phyloP scores from a whole-genome alignment of 805 yeast species.

The Cyberlindnera nakhonratchasimensis region DNA sequence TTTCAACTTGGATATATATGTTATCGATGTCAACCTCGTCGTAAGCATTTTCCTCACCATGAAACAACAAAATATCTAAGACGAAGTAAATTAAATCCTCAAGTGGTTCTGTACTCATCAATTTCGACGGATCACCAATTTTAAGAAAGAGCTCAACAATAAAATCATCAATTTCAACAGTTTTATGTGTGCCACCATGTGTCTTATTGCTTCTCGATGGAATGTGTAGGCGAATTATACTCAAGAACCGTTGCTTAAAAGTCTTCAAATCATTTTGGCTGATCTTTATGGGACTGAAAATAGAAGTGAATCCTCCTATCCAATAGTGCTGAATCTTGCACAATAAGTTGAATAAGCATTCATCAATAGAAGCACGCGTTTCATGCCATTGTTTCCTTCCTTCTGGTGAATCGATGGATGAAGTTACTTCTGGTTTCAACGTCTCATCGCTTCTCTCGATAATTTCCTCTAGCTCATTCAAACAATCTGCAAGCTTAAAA shows the following conservation, averaged over 20 bases:
- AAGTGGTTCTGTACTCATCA: conserved; percentile 37
- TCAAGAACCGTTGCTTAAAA: conserved; percentile 38
- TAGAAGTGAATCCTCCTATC: conserved; percentile 73
- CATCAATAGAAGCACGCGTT: conserved; percentile 58
- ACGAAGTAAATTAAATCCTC: conserved; percentile 65
- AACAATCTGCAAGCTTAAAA: conserved; percentile 44
- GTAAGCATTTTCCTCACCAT: conserved; percentile 61
- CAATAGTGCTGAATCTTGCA: conserved; percentile 56
- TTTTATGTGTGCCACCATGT: conserved; percentile 14
- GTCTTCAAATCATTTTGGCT: conserved; percentile 26
- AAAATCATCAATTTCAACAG: conserved; percentile 39
- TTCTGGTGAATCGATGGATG: conserved; percentile 49
- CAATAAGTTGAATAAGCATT: conserved; percentile 50
- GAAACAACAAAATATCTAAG: conserved; percentile 55
- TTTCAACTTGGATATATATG: conserved; percentile 50
- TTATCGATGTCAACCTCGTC: conserved; percentile 62
- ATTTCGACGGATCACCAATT: conserved; percentile 37
- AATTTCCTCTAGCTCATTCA: conserved; percentile 45
- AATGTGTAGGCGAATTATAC: conserved; percentile 40
- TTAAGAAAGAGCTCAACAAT: conserved; percentile 50
- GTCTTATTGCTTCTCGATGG: conserved; percentile 48
- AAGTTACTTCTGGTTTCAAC: conserved; percentile 51
- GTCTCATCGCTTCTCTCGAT: conserved; percentile 60
- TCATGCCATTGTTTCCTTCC: conserved; percentile 80
- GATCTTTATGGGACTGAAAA: conserved; percentile 43